Evolutionary conservation across 768 basidiomycete genomes (phyloP), one percentile per base, ranked within the genome.

Genomic region (Hygrocybe punicea): DNA sequence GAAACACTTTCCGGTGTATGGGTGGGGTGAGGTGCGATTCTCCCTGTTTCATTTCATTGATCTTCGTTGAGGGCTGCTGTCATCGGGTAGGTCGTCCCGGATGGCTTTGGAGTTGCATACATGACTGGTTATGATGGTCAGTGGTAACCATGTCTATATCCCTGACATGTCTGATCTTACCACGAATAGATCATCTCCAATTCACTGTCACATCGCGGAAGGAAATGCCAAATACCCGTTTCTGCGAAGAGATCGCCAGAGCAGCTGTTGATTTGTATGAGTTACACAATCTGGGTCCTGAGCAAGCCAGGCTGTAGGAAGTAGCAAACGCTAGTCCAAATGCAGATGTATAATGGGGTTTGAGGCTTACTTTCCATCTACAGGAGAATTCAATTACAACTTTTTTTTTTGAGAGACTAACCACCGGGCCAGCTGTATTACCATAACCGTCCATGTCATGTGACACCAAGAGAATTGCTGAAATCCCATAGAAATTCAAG

Each of bases 41-140:
- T 46, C 54, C 42, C 21, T 56, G 1, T 6, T 44, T 36, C 39
- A 53, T 0, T 29, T 29, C 16, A 9, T 29, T 9, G 34, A 45
- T 45, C 34, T 58, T 6, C n/a, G 8, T n/a, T 21, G n/a, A 2
- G 21, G 10, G 37, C 46, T 42, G n/a, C 29, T 37, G 9, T 33
- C 23, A 21, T 19, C 8, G 39, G 34, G n/a, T 56, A 82, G 81
- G 90, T 98, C 45, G 92, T 96, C 23, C 86, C 91, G 1, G 87
- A 97, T 61, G 95, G 95, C 1, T 98, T 95, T 67, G 95, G 95
- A 33, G 87, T 98, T 29, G 89, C 93, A 11, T 98, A 98, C 67
- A 86, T 93, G 82, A 94, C 94, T n/a, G 90, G 91, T 37, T 88
- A 83, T 64, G 83, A 90, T 60, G 85, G 88, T 87, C 56, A 54